Base-by-base conservation (phyloP, 1,284 basidiomycete genomes). In the Serendipita sp. region DNA sequence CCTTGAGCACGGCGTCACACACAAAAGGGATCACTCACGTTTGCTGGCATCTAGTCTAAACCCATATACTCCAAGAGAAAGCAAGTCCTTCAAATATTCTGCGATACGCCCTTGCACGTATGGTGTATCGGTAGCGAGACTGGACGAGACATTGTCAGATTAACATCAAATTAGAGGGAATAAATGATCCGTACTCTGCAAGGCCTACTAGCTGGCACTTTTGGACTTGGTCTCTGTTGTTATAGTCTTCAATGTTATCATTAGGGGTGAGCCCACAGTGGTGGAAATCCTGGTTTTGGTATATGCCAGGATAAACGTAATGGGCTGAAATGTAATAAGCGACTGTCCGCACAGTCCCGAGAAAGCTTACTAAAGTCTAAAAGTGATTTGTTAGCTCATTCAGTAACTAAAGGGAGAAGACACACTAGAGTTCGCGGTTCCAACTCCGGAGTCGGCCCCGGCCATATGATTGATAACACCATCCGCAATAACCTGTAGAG, bases 401-500 rank as follows among this genome's bases (percentile, higher is more conserved):
- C 22, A 22, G 22, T 22, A 22, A 22, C 22, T 22, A 22, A 22
- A 22, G 22, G 70, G 78, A 84, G 0, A 38, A n/a, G 62, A 47
- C 64, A 41, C 43, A 45, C n/a, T 35, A 41, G 22, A 41, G 45
- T 45, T 6, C 32, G 53, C 26, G 6, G 15, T 13, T 44, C 6
- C 34, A 41, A 13, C 17, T 55, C 65, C 65, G 34, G 50, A 60
- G 30, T 61, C 67, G 43, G 69, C 58, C 0, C 78, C 81, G 3
- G 81, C 68, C 83, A 85, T 85, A 68, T 86, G 84, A 69, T 87
- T 87, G 70, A 79, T 80, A 49, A 87, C 71, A 0, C 81, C 81
- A 67, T 85, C 83, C 82, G 47, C 38, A 35, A 61, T 22, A 22
- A 22, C 22, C 22, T 22, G 22, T 22, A 22, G 22, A 22, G 22